These are phyloP conservation scores for Populus deltoides DNA, from an alignment of 345 rosid genomes.

Conservation along the genomic window DNA sequence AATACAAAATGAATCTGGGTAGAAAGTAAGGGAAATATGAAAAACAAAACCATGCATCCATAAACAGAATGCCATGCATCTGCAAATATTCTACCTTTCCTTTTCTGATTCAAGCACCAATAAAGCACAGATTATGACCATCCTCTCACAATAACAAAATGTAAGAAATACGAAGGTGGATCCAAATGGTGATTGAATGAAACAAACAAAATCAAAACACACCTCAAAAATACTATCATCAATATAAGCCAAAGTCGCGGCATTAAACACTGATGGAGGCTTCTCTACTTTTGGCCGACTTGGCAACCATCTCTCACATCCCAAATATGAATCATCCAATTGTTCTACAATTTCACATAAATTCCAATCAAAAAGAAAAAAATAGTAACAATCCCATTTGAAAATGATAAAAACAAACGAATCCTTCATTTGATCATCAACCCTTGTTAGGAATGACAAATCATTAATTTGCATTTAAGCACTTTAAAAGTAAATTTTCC, in stretches of 20 bases:
- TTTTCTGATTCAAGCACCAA: not conserved
- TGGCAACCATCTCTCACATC: conserved; percentile 62
- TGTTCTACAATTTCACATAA: conserved; percentile 20
- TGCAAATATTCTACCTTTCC: not conserved
- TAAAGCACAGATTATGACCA: not conserved
- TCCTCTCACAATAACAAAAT: not conserved
- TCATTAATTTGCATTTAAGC: not conserved
- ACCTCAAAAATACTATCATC: conserved; percentile 91
- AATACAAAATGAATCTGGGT: not conserved
- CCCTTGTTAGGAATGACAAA: not conserved
- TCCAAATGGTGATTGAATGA: not conserved
- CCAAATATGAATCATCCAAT: conserved; percentile 45
- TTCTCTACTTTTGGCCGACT: conserved; percentile 61
- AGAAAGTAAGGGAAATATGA: not conserved
- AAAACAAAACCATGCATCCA: not conserved
- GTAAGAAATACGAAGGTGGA: not conserved
- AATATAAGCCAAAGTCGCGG: conserved; percentile 39
- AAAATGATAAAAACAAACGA: too few species aligned
- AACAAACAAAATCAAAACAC: not conserved
- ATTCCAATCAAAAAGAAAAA: not conserved
- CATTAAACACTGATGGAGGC: conserved; percentile 57
- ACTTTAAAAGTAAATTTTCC: not conserved
- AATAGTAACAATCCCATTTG: not conserved
- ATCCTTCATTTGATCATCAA: not conserved
- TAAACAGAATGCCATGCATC: not conserved